Evolutionary conservation across 2,329 filamentous ascomycete genomes (phyloP), one percentile per base, ranked within the genome.

Genomic region (Trichoderma afroharzianum): DNA sequence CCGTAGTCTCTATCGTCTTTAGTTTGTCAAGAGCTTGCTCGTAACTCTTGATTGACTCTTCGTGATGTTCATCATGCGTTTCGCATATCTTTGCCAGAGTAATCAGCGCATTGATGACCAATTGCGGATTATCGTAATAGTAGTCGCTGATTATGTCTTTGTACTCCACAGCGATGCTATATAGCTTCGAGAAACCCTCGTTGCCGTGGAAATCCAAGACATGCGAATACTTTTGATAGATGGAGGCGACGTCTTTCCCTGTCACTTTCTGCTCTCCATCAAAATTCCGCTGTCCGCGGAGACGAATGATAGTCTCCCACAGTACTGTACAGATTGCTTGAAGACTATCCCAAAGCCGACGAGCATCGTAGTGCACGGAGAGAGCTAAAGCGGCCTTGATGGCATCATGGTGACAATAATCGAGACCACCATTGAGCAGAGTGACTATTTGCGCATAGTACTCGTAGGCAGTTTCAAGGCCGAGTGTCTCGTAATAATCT

Each of bases 121-220:
- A 75, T 4, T 28, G 24, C 14, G 75, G 75, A 8, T 76, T 72
- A 28, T 71, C 68, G 30, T 82, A 79, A 74, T 80, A 81, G 39
- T 83, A 76, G 33, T 79, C 81, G 36, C 79, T 81, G 9, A 84
- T 83, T 0, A 82, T 82, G 71, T 84, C 82, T 71, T 84, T 83
- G 74, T 86, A 87, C 76, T 86, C 82, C 6, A 83, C 80, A 0
- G 84, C 81, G 26, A 87, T 78, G 75, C 85, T 80, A 74, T 86
- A 84, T 18, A 77, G 72, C 3, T 76, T 78, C 1, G 80, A 79
- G 72, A 84, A 82, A 66, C 84, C 82, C 3, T 80, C 82, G 72
- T 82, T 82, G 70, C 80, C 79, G 26, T 83, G 81, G 12, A 80
- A 76, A 68, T 85, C 83, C 21, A 87, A 75, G n/a, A 85, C 81